Evolutionary conservation across 2,329 filamentous ascomycete genomes (phyloP).

Genomic region (Elsinoe perseae): DNA sequence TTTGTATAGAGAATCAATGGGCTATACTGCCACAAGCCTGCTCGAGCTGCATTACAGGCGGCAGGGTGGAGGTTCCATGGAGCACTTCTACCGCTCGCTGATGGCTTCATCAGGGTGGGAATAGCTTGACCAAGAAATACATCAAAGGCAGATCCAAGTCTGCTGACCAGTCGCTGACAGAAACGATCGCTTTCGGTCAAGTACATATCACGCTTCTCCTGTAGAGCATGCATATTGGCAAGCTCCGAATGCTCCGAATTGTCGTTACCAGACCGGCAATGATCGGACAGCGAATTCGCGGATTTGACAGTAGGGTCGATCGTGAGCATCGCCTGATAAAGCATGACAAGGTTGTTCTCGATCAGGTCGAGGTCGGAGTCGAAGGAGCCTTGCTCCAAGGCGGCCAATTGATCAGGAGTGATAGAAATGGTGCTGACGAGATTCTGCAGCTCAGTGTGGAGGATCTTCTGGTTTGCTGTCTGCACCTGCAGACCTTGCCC

Average conservation of each 20-base stretch:
- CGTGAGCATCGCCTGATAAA: conserved; percentile 89
- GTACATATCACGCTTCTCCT: conserved; percentile 91
- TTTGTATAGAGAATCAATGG: conserved; percentile 81
- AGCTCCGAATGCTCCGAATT: conserved; percentile 52
- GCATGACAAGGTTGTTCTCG: conserved; percentile 65
- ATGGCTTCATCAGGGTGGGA: conserved; percentile 27
- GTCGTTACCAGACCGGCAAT: conserved; percentile 42
- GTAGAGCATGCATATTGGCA: conserved; percentile 82
- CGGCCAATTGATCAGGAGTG: conserved; percentile 63
- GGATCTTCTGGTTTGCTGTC: conserved; percentile 88
- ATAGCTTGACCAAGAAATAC: conserved; percentile 55
- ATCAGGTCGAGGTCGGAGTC: conserved; percentile 61
- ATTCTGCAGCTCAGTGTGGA: conserved; percentile 81
- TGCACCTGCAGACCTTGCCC: conserved; percentile 95
- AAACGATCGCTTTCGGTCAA: conserved; percentile 67
- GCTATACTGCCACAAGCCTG: conserved; percentile 77
- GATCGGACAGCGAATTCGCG: conserved; percentile 37
- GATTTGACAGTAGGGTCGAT: conserved; percentile 75
- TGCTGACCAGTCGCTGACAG: conserved; percentile 69
- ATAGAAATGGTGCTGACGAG: conserved; percentile 90
- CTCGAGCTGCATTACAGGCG: conserved; percentile 64
- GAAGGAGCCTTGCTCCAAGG: conserved; percentile 54
- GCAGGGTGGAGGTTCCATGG: conserved; percentile 55
- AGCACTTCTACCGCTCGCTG: conserved; percentile 32
- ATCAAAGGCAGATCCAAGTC: conserved; percentile 74